Percentiles rank a stretch among this genome's conserved stretches.
phyloP scores from a whole-genome alignment of 148 eudicot species.

The Pouteria glomerata region DNA sequence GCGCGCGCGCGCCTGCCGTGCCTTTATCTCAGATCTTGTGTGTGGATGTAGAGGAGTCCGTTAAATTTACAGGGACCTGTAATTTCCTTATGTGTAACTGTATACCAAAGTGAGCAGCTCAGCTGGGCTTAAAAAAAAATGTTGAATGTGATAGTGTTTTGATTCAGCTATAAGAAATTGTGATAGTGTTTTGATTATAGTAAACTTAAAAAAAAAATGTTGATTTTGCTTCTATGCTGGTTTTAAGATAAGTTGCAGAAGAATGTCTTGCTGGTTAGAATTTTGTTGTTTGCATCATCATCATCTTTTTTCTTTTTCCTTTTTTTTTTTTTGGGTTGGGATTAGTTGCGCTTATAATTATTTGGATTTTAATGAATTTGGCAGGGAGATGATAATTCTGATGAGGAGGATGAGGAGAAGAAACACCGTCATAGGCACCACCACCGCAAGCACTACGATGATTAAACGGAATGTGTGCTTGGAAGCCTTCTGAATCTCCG shows the following conservation, averaged over 20 bases:
- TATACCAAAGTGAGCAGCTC: background rate
- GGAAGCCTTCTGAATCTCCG: background rate
- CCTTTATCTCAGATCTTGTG: background rate
- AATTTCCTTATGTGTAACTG: background rate
- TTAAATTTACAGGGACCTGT: background rate
- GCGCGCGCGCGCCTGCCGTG: no score
- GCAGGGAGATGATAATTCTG: slow-evolving; percentile 38
- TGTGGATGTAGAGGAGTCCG: background rate
- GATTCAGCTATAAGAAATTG: no score
- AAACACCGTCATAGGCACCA: slow-evolving; percentile 18
- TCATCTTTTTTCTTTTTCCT: background rate
- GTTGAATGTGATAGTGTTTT: no score
- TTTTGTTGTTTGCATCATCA: no score
- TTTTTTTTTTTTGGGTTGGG: background rate
- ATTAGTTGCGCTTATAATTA: background rate
- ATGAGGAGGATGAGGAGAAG: slow-evolving; percentile 30
- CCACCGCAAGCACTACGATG: slow-evolving; percentile 35
- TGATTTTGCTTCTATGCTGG: no score
- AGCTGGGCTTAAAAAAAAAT: no score
- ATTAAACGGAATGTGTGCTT: slow-evolving; percentile 16
- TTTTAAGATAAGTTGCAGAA: no score
- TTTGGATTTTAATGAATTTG: background rate
- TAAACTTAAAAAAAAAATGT: no score
- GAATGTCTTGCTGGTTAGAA: no score
- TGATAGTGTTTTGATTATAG: no score